Base-by-base conservation (phyloP, 768 basidiomycete species). In the Pholiota microspora region DNA sequence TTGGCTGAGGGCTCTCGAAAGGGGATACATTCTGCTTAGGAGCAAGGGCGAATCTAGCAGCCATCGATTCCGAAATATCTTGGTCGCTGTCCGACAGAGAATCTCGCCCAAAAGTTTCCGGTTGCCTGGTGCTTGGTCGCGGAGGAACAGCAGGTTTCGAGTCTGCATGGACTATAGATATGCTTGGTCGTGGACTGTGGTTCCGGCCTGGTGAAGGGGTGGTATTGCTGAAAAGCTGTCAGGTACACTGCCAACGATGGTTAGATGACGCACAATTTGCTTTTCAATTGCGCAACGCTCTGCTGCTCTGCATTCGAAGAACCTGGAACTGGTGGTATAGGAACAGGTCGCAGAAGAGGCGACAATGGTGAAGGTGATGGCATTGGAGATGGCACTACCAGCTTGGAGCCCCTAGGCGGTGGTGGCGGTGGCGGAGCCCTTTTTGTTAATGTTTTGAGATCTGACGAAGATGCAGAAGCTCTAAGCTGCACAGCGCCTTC, bases 401-500 rank as follows among this genome's bases (percentile, higher is more conserved):
- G 50, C 45, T 70, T 78, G 65, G 53, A 59, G 35, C 55, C 67
- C 54, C 65, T 68, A 45, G 77, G 67, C n/a, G 82, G 78, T 1
- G 82, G 81, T 1, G 86, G 86, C 0, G 86, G 86, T 0, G 81
- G 82, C 0, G 85, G 85, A 2, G 78, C 75, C 47, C 83, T 77
- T 57, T 76, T 80, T 3, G 68, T 65, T 12, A 69, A 62, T 13
- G 60, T 59, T 53, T 77, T 79, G 42, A 82, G 58, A 60, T 88
- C 85, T 1, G 83, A 82, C 4, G 79, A 73, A 2, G 85, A 85
- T 2, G 77, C 74, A 0, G 79, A 76, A 7, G 73, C 57, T 13
- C 79, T 77, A 24, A 85, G 62, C 28, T 69, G 73, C 21, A 61
- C 59, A 9, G 42, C 53, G 60, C 66, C 54, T 45, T 62, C 45